Conservation (phyloP, 208 protist genomes). For the Acanthamoeba healyi region DNA sequence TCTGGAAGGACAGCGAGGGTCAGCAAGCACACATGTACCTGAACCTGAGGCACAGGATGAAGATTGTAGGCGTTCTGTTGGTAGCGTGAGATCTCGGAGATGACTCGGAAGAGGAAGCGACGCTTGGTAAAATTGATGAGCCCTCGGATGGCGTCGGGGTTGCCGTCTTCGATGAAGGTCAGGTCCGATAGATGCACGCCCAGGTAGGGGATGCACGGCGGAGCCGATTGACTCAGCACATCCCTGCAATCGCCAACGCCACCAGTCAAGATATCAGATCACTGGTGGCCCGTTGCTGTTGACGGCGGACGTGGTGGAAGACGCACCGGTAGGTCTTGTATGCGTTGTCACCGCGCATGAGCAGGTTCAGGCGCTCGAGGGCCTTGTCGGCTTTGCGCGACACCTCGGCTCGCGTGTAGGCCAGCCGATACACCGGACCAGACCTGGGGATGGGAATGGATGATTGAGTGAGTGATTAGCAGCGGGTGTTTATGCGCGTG, state of each 20-base stretch:
- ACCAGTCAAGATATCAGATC: neutral
- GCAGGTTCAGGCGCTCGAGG: conserved; percentile 75
- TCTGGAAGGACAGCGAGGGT: too few relatives aligned
- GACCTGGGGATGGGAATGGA: neutral
- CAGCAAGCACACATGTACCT: conserved; percentile 10
- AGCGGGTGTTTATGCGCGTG: too few relatives aligned
- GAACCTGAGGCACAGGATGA: conserved; percentile 44
- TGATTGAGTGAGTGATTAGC: neutral
- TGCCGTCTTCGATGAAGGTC: conserved; percentile 79
- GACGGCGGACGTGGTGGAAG: too few relatives aligned
- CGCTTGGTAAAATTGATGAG: conserved; percentile 78
- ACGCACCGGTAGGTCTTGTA: conserved; percentile 80
- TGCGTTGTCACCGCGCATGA: conserved; percentile 79
- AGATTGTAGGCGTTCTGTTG: conserved; percentile 72
- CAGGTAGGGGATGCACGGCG: conserved; percentile 83
- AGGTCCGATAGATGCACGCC: conserved; percentile 73
- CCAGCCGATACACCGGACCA: conserved; percentile 76
- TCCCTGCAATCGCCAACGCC: neutral
- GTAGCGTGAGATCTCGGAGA: conserved; percentile 68
- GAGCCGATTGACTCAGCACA: conserved; percentile 23
- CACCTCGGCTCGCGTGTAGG: conserved; percentile 62
- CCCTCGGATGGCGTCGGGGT: conserved; percentile 56
- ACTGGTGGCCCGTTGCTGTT: too few relatives aligned
- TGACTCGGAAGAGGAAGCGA: conserved; percentile 47
- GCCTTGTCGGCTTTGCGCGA: conserved; percentile 45